Evolutionary conservation across 2,329 filamentous ascomycete species (phyloP).

Genomic region (Pezicula radicicola): DNA sequence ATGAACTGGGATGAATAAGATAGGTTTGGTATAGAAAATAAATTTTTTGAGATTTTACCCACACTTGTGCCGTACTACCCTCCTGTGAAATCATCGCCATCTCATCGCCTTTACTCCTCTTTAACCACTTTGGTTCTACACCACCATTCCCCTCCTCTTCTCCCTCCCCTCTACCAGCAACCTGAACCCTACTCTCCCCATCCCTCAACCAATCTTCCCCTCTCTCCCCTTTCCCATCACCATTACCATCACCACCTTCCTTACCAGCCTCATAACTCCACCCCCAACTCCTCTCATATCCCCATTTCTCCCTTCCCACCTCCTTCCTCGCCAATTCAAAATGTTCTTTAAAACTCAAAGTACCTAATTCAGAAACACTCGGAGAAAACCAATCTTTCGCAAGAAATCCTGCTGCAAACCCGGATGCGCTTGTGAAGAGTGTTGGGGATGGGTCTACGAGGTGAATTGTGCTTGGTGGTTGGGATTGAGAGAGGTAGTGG

Average conservation of each 20-base stretch:
- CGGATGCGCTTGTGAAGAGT: slow-evolving; percentile 72
- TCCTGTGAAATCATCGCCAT: slow-evolving; percentile 61
- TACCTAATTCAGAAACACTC: slow-evolving; percentile 54
- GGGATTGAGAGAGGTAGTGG: slow-evolving; percentile 63
- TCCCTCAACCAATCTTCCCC: slow-evolving; percentile 64
- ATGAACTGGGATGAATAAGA: too few relatives aligned
- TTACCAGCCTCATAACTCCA: slow-evolving; percentile 43
- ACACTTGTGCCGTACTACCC: slow-evolving; percentile 63
- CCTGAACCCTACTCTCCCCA: slow-evolving; percentile 60
- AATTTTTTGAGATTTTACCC: slow-evolving; percentile 26
- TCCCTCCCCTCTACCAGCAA: slow-evolving; percentile 35
- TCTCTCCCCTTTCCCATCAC: slow-evolving; percentile 29
- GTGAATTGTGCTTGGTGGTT: slow-evolving; percentile 45
- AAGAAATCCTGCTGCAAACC: slow-evolving; percentile 71
- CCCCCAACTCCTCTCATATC: slow-evolving; percentile 55
- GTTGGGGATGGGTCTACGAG: slow-evolving; percentile 54
- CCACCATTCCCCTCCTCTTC: slow-evolving; percentile 8
- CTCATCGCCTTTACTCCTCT: slow-evolving; percentile 47
- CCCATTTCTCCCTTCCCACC: slow-evolving; percentile 40
- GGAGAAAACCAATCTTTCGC: slow-evolving; percentile 70
- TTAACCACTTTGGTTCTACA: slow-evolving; percentile 55
- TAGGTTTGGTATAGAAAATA: neutral
- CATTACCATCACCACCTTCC: slow-evolving; percentile 18
- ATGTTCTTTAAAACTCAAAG: slow-evolving; percentile 68
- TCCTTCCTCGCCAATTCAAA: slow-evolving; percentile 13